phyloP scores from a whole-genome alignment of 805 yeast genomes.

The Dipodascus albidus region DNA sequence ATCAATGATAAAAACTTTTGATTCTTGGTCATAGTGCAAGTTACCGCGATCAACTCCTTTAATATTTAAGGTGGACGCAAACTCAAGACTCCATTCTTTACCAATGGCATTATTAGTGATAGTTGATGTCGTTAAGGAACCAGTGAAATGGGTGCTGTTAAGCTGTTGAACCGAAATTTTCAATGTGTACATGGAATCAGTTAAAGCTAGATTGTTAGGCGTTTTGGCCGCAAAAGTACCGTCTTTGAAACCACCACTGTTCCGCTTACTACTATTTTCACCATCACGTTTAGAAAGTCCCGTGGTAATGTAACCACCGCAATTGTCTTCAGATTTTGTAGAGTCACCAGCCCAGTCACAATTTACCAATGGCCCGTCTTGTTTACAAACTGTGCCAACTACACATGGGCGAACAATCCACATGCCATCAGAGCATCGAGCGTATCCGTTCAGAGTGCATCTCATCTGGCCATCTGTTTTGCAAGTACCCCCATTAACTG shows the following conservation, averaged over 20 bases:
- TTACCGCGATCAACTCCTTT: not conserved
- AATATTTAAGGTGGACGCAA: not conserved
- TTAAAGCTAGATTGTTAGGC: not conserved
- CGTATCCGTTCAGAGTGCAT: conserved; percentile 20
- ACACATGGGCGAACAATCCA: conserved; percentile 24
- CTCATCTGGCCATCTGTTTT: conserved; percentile 17
- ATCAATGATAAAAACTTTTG: not conserved
- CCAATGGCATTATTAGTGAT: not conserved
- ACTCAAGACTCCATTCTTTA: not conserved
- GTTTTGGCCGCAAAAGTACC: not conserved
- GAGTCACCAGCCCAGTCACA: conserved; percentile 16
- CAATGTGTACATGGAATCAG: not conserved
- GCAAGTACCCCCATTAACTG: conserved; percentile 17
- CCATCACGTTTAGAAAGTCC: not conserved
- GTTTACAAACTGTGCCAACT: conserved; percentile 21
- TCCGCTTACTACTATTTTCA: not conserved
- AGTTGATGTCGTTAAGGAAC: not conserved
- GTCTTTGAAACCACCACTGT: not conserved
- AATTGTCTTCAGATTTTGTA: not conserved
- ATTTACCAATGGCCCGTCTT: conserved; percentile 12
- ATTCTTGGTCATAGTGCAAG: not conserved
- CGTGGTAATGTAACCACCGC: not conserved
- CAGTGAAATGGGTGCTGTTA: not conserved
- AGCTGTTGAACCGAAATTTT: not conserved
- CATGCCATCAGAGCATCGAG: conserved; percentile 18